Percentiles rank a stretch among this genome's conserved stretches.
phyloP scores from a whole-genome alignment of 2,329 filamentous ascomycete genomes.

The Trichoderma sp. region DNA sequence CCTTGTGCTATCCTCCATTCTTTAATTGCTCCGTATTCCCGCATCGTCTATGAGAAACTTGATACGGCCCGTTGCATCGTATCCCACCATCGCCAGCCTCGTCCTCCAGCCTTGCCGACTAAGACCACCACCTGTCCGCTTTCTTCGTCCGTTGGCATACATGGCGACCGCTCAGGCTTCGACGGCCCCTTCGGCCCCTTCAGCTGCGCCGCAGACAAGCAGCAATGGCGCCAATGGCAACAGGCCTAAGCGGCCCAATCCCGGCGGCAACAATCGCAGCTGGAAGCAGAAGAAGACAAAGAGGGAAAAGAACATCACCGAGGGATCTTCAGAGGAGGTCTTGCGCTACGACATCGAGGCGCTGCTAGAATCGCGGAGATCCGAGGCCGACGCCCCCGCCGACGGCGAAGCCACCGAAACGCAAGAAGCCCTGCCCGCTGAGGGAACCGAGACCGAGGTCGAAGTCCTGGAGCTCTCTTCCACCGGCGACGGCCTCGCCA shows the following conservation, averaged over 20 bases:
- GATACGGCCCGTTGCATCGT: slow-evolving; percentile 4
- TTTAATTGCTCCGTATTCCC: background rate
- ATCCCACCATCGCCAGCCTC: background rate
- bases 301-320: slow-evolving; percentile 57
- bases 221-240: slow-evolving; percentile 14
- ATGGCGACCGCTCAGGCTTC: slow-evolving; percentile 21
- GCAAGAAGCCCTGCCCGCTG: slow-evolving; percentile 53
- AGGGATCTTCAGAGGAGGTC: slow-evolving; percentile 64
- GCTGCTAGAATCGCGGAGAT: slow-evolving; percentile 45
- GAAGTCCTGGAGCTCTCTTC: slow-evolving; percentile 81
- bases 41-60: slow-evolving; percentile 21
- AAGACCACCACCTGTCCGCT: background rate
- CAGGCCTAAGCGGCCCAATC: slow-evolving; percentile 26
- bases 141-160: slow-evolving; percentile 7
- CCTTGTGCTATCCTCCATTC: background rate
- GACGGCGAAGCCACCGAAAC: slow-evolving; percentile 20
- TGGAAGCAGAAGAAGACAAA: slow-evolving; percentile 52
- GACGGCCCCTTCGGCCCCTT: background rate
- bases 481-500: slow-evolving; percentile 84
- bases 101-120: background rate
- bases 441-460: slow-evolving; percentile 74
- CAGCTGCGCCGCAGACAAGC: slow-evolving; percentile 5
- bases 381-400: slow-evolving; percentile 28
- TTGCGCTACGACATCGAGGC: slow-evolving; percentile 60
- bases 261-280: slow-evolving; percentile 22